These are phyloP conservation scores for Xylaria castorea DNA, from an alignment of 495 filamentous ascomycete genomes.

Conservation along the genomic window DNA sequence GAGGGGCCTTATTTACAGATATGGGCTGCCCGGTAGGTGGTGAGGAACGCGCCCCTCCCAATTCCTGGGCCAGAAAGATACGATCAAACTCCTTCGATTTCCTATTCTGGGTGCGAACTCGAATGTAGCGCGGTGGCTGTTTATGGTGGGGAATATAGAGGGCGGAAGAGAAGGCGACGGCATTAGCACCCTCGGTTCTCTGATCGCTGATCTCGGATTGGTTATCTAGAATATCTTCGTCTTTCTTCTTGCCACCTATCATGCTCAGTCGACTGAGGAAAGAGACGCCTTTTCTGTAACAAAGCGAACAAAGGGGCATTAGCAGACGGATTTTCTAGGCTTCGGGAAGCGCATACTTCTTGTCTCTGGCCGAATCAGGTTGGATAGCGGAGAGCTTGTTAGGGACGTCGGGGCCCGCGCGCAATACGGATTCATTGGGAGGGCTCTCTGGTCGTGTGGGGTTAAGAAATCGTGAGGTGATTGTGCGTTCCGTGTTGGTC, in stretches of 20 bases:
- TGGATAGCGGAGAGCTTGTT: conserved; percentile 37
- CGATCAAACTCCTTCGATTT: conserved; percentile 82
- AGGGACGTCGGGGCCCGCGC: conserved; percentile 46
- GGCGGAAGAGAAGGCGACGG: conserved; percentile 78
- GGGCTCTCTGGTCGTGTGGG: conserved; percentile 60
- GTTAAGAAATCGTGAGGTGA: conserved; percentile 70
- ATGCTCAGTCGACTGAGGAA: conserved; percentile 85
- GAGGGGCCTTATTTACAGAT: conserved; percentile 46
- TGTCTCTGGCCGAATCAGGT: conserved; percentile 62
- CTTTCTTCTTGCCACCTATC: conserved; percentile 78
- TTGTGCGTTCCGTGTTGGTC: conserved; percentile 76
- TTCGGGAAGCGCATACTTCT: conserved; percentile 62
- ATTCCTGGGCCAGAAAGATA: conserved; percentile 89
- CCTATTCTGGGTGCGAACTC: conserved; percentile 81
- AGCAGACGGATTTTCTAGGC: conserved; percentile 32
- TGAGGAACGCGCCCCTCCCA: conserved; percentile 58
- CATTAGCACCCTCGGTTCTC: conserved; percentile 79
- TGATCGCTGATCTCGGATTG: conserved; percentile 73
- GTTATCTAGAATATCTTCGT: conserved; percentile 66
- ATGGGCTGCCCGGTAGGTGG: not conserved
- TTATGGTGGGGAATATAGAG: conserved; percentile 88
- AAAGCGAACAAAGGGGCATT: conserved; percentile 29
- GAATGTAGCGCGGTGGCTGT: conserved; percentile 89
- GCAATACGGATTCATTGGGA: conserved; percentile 48
- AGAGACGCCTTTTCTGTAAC: conserved; percentile 77